Base-by-base conservation (phyloP, 2,329 filamentous ascomycete genomes). In the Colletotrichum lupini region DNA sequence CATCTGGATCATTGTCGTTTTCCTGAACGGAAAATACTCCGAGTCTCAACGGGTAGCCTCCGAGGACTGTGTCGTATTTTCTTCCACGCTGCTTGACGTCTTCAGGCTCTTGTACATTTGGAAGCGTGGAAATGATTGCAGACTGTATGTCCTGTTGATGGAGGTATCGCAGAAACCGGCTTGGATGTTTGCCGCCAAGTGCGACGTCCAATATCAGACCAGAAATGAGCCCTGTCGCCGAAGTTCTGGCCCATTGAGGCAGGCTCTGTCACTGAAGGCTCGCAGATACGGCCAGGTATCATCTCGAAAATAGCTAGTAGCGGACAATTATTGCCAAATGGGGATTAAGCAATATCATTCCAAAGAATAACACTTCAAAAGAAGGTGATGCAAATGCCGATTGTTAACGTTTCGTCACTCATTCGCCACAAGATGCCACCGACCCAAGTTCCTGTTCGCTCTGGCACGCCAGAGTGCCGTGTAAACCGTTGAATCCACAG, bases 21-120 rank as follows among this genome's bases (percentile, higher is more conserved):
- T 58, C 42, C 37, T 64, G 49, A 52, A 64, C 24, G 65, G 53
- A 35, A 63, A 72, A 14, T 53, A 19, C 65, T 64, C 69, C 66
- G 66, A 72, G 37, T 49, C 37, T 7, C 22, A 32, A 61, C 58
- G 22, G 61, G 19, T 26, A 55, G 67, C 19, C 24, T 55, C 65
- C 37, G 22, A 62, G 56, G 52, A 63, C 19, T 2, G 53, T 63
- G 37, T 28, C 14, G 49, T 24, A 30, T 55, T 28, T n/a, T 53
- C 32, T 12, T 26, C 16, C 24, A 16, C 16, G 14, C 24, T n/a
- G 24, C n/a, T n/a, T 11, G 9, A 46, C 28, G 37, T 26, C 37
- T 19, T 26, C 46, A 22, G 42, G 16, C n/a, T 22, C 42, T n/a
- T 49, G 42, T 49, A 52, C 28, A 14, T 59, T 30, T n/a, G 22